Evolutionary conservation across 495 filamentous ascomycete genomes (phyloP), one percentile per base, ranked within the genome.

Genomic region (Lentithecium fluviatile): DNA sequence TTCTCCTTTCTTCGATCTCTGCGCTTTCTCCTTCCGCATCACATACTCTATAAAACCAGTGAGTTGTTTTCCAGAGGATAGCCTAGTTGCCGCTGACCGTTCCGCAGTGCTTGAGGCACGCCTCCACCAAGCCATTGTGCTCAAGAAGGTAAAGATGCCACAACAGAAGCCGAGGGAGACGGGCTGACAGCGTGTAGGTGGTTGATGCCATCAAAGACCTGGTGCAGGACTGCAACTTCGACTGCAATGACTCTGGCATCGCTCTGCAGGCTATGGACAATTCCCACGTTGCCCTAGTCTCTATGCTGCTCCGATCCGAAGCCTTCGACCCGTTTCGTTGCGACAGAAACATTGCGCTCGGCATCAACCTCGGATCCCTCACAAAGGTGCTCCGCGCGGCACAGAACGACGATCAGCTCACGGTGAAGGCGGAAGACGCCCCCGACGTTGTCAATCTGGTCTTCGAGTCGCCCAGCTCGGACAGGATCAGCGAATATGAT

Each of bases 231-330:
- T 97, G 95, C 84, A 99, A 99, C 79, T 99, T 99, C 78, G 94
- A 99, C 80, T 99, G 95, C 88, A 99, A 97, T 87, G 94, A 99
- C 83, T 90, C 89, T 63, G 94, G 94, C 51, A 93, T 99, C 74
- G 91, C 91, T 52, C 88, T 99, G 26, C 94, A 99, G 78, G 94
- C 94, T 68, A 99, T 99, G 95, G 94, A 99, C 80, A 99, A 96
- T 82, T 96, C 92, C 58, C 94, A 99, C 79, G 94, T 99, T 73
- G 94, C 94, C 51, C 88, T 99, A 46, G 94, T 98, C 37, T 95
- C 94, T 58, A 97, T 99, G 95, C 83, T 95, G 80, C 88, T 99
- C 72, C 93, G 92, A 78, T 87, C 91, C 34, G 94, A 97, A 70
- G 85, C 85, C 60, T 99, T 99, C 82, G 90, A 89, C 4, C 94